Conservation (phyloP, 768 basidiomycete genomes). For the Xerocomellus chrysenteron region DNA sequence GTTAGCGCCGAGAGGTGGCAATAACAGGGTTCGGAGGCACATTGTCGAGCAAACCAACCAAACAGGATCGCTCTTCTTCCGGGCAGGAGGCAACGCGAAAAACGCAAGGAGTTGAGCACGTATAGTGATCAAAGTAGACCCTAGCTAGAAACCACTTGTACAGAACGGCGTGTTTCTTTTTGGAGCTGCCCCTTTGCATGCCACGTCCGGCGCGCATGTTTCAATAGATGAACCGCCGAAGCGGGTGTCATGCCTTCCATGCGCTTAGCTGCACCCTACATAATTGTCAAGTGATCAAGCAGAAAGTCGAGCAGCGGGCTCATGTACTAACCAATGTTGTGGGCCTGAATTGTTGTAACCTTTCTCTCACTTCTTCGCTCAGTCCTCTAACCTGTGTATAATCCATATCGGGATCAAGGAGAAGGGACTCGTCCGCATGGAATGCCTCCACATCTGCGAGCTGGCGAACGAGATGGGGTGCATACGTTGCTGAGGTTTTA, state of each 20-base stretch:
- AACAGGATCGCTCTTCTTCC: neutral
- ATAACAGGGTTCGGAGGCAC: neutral
- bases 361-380: constrained; percentile 73
- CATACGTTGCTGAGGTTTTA: constrained; percentile 52
- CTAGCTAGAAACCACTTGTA: neutral
- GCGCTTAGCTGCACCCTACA: constrained; percentile 86
- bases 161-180: neutral
- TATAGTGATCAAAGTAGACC: neutral
- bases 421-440: constrained; percentile 69
- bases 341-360: constrained; percentile 59
- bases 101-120: neutral
- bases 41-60: neutral
- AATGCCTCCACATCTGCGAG: constrained; percentile 73
- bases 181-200: neutral
- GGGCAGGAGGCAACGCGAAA: neutral
- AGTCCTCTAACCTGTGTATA: constrained; percentile 65
- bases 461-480: constrained; percentile 66
- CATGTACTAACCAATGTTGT: constrained; percentile 56
- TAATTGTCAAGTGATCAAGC: neutral
- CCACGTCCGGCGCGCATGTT: constrained; percentile 51
- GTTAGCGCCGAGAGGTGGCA: neutral
- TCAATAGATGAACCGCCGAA: constrained; percentile 64
- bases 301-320: neutral
- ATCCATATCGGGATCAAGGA: constrained; percentile 68
- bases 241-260: constrained; percentile 94